Evolutionary conservation across 441 rosid species (phyloP).

Genomic region (Brassica hybrid): DNA sequence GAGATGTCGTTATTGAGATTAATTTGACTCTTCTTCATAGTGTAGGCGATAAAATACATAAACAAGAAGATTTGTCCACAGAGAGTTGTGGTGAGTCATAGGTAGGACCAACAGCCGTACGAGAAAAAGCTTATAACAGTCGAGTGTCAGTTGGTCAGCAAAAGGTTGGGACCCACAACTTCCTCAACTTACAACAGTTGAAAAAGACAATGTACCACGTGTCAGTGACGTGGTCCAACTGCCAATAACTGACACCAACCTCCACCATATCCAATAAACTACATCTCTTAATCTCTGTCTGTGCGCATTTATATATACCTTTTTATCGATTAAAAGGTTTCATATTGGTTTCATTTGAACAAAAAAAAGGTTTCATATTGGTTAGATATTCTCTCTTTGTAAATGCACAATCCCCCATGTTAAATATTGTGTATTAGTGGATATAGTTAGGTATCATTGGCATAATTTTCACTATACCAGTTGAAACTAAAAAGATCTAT

Average conservation of each 20-base stretch:
- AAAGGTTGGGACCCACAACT: conserved; percentile 24
- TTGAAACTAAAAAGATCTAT: neutral
- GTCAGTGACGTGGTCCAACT: conserved; percentile 27
- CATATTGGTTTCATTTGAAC: neutral
- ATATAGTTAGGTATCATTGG: neutral
- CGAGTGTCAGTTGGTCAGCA: conserved; percentile 30
- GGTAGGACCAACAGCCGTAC: conserved; percentile 5
- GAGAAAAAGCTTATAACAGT: conserved; percentile 25
- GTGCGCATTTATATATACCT: neutral
- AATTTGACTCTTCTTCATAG: conserved; percentile 3
- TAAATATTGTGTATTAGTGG: neutral
- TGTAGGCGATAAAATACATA: conserved; percentile 3
- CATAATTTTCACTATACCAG: neutral
- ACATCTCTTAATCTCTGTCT: conserved; percentile 16
- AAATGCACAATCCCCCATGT: conserved; percentile 7
- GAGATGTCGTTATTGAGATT: neutral
- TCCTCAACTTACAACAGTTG: neutral
- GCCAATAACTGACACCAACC: conserved; percentile 33
- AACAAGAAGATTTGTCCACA: conserved; percentile 6
- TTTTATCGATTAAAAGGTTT: neutral
- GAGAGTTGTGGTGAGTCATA: conserved; percentile 21
- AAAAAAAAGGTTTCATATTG: neutral
- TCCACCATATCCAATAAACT: conserved; percentile 10
- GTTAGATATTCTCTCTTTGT: neutral
- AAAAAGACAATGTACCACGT: conserved; percentile 5